These are phyloP conservation scores for Trametes coccinea DNA, from an alignment of 768 basidiomycete species.

Conservation along the genomic window DNA sequence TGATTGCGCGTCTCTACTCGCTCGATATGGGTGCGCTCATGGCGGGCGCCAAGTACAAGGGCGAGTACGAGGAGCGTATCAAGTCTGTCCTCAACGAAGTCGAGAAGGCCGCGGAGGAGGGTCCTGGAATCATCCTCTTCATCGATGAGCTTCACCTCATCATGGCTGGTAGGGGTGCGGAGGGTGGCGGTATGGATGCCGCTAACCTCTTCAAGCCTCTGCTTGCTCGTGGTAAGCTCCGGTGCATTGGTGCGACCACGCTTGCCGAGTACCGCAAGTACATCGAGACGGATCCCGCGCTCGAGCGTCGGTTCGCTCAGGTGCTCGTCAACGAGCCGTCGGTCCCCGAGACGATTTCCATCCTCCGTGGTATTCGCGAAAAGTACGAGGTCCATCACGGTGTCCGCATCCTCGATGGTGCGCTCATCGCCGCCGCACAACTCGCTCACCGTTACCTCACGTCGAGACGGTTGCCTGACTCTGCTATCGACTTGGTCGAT, in stretches of 20 bases:
- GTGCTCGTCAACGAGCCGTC: constrained; percentile 90
- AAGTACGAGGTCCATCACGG: constrained; percentile 90
- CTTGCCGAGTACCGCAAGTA: constrained; percentile 90
- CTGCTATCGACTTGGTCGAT: constrained; percentile 90
- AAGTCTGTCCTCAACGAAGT: constrained; percentile 91
- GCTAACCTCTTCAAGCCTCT: constrained; percentile 91
- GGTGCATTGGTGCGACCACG: constrained; percentile 89
- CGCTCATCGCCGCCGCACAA: constrained; percentile 86
- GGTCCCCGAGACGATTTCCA: constrained; percentile 88
- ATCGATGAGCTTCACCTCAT: constrained; percentile 94
- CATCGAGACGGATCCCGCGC: constrained; percentile 89
- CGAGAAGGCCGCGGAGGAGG: constrained; percentile 80
- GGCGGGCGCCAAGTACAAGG: constrained; percentile 92
- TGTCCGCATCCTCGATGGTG: constrained; percentile 84
- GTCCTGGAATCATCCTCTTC: constrained; percentile 85
- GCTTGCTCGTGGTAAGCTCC: constrained; percentile 78
- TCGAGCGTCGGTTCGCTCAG: constrained; percentile 91
- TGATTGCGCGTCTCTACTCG: constrained; percentile 76
- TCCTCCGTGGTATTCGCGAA: constrained; percentile 90
- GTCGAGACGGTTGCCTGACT: constrained; percentile 73
- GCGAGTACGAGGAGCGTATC: constrained; percentile 95
- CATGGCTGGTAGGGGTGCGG: constrained; percentile 83
- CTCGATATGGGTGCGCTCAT: constrained; percentile 96
- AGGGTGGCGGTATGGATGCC: constrained; percentile 92
- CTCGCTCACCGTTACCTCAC: constrained; percentile 94